Base-by-base conservation (phyloP, 148 eudicot species). In the Dianthus caryophyllus region DNA sequence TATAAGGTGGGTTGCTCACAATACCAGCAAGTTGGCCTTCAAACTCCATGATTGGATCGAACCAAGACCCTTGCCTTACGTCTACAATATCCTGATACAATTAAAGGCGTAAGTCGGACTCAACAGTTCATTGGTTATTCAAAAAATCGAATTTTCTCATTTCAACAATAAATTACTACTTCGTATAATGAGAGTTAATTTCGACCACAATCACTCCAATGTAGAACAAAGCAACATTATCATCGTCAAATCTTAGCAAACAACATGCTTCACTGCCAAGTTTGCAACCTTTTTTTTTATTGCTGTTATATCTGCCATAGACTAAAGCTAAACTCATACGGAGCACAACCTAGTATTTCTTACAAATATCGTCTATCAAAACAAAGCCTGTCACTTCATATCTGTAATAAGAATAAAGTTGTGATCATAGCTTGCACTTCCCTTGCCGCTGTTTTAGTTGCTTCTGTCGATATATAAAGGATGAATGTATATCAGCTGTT, bases 1-100 rank as follows among this genome's bases (percentile, higher is more conserved):
- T 90, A 70, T 94, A 94, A 22, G 99, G 99, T 21, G 99, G 99
- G 76, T 94, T 94, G 72, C 99, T 84, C 58, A 94, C 97, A 38
- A 94, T 61, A 57, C 99, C 99, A 54, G 70, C 75, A 48, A 94
- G 80, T 66, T 78, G 74, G 63, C 95, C 94, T 83, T 85, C 79
- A 74, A 77, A 65, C 61, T 79, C 81, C 70, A 61, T 76, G 56
- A 94, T 58, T 27, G 99, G 96, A 46, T 88, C 93, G 77, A 88
- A 94, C 97, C 97, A 94, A 46, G 89, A 88, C 39, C 99, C 96
- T 75, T 77, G 81, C 82, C 64, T 86, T 44, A 88, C 72, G 55
- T 64, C 66, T 61, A 90, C 70, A 52, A 71, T 74, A 24, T 87
- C 85, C 98, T 93, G 86, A 52, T 53, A 64, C 12, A 21, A 25